phyloP scores from a whole-genome alignment of 2,329 filamentous ascomycete genomes.

The Curvularia sp. region DNA sequence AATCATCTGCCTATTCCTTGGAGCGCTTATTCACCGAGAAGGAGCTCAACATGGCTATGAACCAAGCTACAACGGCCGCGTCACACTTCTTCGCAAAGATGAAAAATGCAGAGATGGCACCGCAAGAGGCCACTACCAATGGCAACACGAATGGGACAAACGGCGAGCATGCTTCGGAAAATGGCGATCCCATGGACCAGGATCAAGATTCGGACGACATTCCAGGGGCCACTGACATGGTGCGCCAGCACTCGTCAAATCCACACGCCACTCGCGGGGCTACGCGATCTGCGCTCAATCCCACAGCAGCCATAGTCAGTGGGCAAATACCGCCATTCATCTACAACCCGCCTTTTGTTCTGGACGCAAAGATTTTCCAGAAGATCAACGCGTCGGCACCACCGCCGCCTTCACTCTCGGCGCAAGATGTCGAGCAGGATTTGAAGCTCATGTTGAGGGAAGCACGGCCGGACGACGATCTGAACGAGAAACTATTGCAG shows the following conservation, averaged over 20 bases:
- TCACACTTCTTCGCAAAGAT: constrained; percentile 65
- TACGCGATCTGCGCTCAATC: constrained; percentile 62
- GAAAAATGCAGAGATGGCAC: constrained; percentile 43
- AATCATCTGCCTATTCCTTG: constrained; percentile 66
- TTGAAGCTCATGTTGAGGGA: constrained; percentile 56
- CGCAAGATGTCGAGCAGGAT: constrained; percentile 57
- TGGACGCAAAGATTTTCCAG: constrained; percentile 55
- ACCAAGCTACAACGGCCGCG: constrained; percentile 66
- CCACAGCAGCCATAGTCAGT: constrained; percentile 55
- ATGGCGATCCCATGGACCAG: constrained; percentile 48
- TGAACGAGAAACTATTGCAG: constrained; percentile 49
- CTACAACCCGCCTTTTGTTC: constrained; percentile 51
- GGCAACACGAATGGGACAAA: constrained; percentile 44
- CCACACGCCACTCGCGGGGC: constrained; percentile 61
- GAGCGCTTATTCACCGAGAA: constrained; percentile 72
- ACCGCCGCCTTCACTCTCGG: constrained; percentile 52
- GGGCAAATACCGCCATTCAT: constrained; percentile 52
- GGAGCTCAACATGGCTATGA: constrained; percentile 67
- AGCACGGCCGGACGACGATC: constrained; percentile 47
- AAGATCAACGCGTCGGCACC: constrained; percentile 59
- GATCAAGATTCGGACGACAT: constrained; percentile 50
- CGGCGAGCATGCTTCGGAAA: constrained; percentile 46
- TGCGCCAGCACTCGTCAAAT: constrained; percentile 65
- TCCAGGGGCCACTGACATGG: constrained; percentile 63
- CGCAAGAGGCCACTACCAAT: constrained; percentile 40